A percentile compares a stretch with the other conserved stretches of the same genome.
phyloP scores from a whole-genome alignment of 2,329 filamentous ascomycete genomes.

The Fusarium sp. region DNA sequence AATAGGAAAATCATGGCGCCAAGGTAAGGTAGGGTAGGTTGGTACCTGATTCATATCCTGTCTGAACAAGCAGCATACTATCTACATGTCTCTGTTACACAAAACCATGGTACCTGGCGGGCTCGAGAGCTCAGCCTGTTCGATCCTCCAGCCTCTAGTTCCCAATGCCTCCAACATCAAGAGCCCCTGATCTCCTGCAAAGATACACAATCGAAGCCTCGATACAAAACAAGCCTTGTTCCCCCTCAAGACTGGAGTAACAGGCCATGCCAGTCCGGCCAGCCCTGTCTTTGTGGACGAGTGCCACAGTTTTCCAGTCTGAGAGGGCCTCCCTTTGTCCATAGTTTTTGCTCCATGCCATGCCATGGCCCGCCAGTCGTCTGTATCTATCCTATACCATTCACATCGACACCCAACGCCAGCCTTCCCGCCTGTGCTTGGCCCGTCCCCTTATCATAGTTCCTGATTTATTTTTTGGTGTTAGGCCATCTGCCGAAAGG shows the following conservation, averaged over 20 bases:
- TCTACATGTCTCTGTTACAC: conserved; percentile 15
- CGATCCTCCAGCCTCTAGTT: conserved; percentile 39
- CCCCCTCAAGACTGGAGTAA: conserved; percentile 16
- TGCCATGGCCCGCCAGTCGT: conserved; percentile 14
- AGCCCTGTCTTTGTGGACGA: conserved; percentile 15
- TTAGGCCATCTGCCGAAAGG: neutral
- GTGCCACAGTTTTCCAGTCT: conserved; percentile 13
- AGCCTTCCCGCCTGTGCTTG: conserved; percentile 2
- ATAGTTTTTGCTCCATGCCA: conserved; percentile 1
- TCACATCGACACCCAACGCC: conserved; percentile 21
- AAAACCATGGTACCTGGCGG: conserved; percentile 7
- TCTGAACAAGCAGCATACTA: conserved; percentile 14
- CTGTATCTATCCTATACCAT: conserved; percentile 30
- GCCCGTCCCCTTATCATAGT: conserved; percentile 10
- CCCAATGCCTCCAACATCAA: conserved; percentile 18
- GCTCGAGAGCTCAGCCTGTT: conserved; percentile 23
- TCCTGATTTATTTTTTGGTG: conserved; percentile 15
- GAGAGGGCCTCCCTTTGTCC: conserved; percentile 11
- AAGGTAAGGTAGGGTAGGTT: neutral
- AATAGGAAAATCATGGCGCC: conserved; percentile 1
- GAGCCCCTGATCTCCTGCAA: conserved; percentile 13
- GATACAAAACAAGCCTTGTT: conserved; percentile 22
- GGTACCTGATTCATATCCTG: conserved; percentile 9
- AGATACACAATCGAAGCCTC: conserved; percentile 10
- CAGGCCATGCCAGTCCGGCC: conserved; percentile 5